Base-by-base conservation (phyloP, 306 rosid genomes). In the Sophora flavescens region DNA sequence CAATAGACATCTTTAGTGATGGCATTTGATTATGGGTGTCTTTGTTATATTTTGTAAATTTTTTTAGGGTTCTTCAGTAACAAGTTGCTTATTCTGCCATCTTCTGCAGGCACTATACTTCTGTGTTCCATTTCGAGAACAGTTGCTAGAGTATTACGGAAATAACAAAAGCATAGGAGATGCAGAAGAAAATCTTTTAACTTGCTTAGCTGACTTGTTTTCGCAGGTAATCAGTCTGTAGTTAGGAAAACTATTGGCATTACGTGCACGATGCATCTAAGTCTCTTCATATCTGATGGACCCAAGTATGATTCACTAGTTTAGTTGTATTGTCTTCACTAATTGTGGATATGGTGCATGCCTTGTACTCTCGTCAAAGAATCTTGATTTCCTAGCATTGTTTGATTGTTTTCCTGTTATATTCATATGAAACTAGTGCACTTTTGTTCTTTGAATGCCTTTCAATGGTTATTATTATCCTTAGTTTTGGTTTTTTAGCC, bases 51-150 rank as follows among this genome's bases (percentile, higher is more conserved):
- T 79, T 38, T 51, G 47, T 26, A 15, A 18, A 36, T 57, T 22
- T 13, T 73, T 72, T 66, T 13, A 64, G 32, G 18, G 79, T 70
- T 65, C 15, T 45, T 79, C 6, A 9, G 75, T 45, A 66, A 48
- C 30, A 3, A 33, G 72, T 69, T 57, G 30, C 57, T 78, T 32
- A 39, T 78, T 83, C 63, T 76, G 26, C 65, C 22, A 51, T 69
- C 41, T 59, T 63, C 39, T 80, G 83, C 91, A 96, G 99, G 99
- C 99, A 14, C 93, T 96, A 67, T 96, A 96, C 82, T 96, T 96
- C 72, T 96, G 99, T 72, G 99, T 93, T 81, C 99, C 99, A 45
- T 96, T 96, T 80, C 99, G 99, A 2, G 98, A 96, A 65, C 98
- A 96, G 57, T 85, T 96, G 70, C 80, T 96, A 48, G 97, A 93